Evolutionary conservation across 371 early-diverging fungal genomes (phyloP), one percentile per base, ranked within the genome.

Genomic region (Chytridium lagenaria): DNA sequence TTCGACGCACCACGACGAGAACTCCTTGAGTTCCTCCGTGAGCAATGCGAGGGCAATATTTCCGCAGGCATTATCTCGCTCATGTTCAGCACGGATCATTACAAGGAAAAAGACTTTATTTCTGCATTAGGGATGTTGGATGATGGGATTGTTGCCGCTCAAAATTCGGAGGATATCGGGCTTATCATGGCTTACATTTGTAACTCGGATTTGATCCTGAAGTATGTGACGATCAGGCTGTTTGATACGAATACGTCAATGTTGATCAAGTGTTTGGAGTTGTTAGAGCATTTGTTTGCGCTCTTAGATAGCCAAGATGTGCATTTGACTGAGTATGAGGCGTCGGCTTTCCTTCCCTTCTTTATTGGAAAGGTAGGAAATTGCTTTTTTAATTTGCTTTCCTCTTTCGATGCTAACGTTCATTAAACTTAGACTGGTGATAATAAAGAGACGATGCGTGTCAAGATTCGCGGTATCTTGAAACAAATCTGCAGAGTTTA

Each of bases 201-300:
- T 36, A 89, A 89, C 79, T 79, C 89, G 0, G 96, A 95, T 73
- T 70, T 95, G 19, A 78, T 95, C 38, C 81, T 95, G 44, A 94
- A 94, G 73, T 95, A 95, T 72, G 52, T 93, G 59, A 92, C 94
- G 19, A 79, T 95, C 30, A 90, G 96, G 19, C 90, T 95, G 83
- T 91, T 89, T 78, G 96, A 95, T 70, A 93, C 94, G n/a, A 92
- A 90, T 71, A 94, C 96, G 0, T 91, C 89, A 63, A 91, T 93
- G 80, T 77, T 92, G 40, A 83, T 95, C 57, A 93, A 93, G 75
- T 89, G 89, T 65, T 78, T 95, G 28, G 95, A 95, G 49, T 66
- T 94, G 10, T 78, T 93, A 0, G 92, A 94, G 67, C 90, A 91
- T 52, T 69, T 94, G 38, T 75, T 92, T 2, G 71, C 77, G 0